Percentiles rank a stretch among this genome's conserved stretches.
Evolutionary conservation across 2,329 filamentous ascomycete species (phyloP).

Genomic region (Aspergillus eucalypticola): DNA sequence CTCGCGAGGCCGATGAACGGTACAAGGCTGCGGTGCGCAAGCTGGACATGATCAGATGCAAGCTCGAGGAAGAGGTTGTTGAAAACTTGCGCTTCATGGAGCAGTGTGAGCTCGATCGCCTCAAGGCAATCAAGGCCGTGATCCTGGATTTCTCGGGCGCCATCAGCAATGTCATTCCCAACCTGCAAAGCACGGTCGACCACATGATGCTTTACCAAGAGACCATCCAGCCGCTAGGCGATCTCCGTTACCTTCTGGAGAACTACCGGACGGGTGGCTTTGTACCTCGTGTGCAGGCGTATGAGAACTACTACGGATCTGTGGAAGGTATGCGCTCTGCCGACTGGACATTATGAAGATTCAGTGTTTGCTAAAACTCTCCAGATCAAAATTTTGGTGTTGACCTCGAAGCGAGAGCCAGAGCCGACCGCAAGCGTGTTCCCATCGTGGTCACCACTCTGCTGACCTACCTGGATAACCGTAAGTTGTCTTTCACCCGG

Average conservation of each 20-base stretch:
- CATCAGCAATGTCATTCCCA: slow-evolving; percentile 96
- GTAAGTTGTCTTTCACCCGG: slow-evolving; percentile 36
- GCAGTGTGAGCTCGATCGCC: slow-evolving; percentile 89
- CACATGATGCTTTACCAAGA: slow-evolving; percentile 99
- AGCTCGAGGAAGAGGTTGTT: slow-evolving; percentile 92
- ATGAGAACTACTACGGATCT: slow-evolving; percentile 99
- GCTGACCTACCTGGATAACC: slow-evolving; percentile 90
- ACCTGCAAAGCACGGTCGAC: slow-evolving; percentile 91
- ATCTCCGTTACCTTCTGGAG: slow-evolving; percentile 90
- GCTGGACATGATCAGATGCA: slow-evolving; percentile 87
- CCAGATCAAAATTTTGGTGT: slow-evolving; percentile 93
- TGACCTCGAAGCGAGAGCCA: slow-evolving; percentile 90
- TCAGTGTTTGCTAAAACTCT: slow-evolving; percentile 15
- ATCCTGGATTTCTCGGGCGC: slow-evolving; percentile 96
- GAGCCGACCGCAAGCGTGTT: slow-evolving; percentile 93
- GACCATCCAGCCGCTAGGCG: slow-evolving; percentile 89
- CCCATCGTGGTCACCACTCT: slow-evolving; percentile 90
- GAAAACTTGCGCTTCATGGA: slow-evolving; percentile 94
- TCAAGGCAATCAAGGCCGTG: slow-evolving; percentile 98
- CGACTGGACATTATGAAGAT: neutral
- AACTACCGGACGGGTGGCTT: slow-evolving; percentile 96
- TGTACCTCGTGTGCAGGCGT: slow-evolving; percentile 83
- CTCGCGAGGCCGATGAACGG: slow-evolving; percentile 84
- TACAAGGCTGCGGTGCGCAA: slow-evolving; percentile 86
- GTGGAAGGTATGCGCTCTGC: slow-evolving; percentile 63